A percentile compares a stretch with the other conserved stretches of the same genome.
phyloP scores from a whole-genome alignment of 2,329 filamentous ascomycete genomes.

The Byssoonygena ceratinophila region DNA sequence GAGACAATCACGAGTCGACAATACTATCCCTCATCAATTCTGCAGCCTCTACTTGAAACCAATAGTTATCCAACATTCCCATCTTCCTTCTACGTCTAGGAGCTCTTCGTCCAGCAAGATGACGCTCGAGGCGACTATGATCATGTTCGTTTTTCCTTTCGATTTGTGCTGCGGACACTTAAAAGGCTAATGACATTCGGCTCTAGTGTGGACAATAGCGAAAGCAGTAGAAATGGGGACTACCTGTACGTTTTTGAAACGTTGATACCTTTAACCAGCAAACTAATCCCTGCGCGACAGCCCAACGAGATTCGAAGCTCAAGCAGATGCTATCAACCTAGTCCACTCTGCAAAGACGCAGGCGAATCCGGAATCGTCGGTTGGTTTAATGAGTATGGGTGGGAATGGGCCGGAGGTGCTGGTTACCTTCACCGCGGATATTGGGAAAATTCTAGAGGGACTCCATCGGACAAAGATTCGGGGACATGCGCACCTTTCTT shows the following conservation, averaged over 20 bases:
- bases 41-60: too few relatives aligned
- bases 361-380: constrained; percentile 90
- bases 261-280: background rate
- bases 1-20: background rate
- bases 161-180: background rate
- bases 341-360: constrained; percentile 93
- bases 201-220: constrained; percentile 84
- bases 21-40: background rate
- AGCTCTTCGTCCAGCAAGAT: constrained; percentile 50
- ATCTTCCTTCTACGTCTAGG: background rate
- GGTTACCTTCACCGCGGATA: constrained; percentile 89
- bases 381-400: constrained; percentile 98
- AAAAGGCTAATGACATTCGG: constrained; percentile 20
- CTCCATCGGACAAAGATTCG: constrained; percentile 90
- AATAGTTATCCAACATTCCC: too few relatives aligned
- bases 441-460: constrained; percentile 87
- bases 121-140: constrained; percentile 98
- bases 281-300: constrained; percentile 36
- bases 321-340: constrained; percentile 87
- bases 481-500: constrained; percentile 77
- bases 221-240: constrained; percentile 95
- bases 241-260: constrained; percentile 45
- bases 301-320: constrained; percentile 90
- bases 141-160: constrained; percentile 48
- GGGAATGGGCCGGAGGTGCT: constrained; percentile 95